Base-by-base conservation (phyloP, 2,329 filamentous ascomycete species). In the Pyricularia sp. region DNA sequence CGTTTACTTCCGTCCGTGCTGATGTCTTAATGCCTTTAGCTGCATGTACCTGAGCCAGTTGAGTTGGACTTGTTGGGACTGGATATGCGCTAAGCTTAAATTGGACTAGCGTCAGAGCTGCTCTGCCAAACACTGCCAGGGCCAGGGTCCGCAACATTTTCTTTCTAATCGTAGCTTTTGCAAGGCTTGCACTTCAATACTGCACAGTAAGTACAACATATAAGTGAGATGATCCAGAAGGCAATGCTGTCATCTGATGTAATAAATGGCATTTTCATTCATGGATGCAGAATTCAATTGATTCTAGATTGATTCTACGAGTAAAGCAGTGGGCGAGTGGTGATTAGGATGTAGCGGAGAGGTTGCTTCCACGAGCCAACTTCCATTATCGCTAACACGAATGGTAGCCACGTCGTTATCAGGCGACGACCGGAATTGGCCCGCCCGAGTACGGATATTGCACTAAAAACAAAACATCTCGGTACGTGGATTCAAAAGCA, bases 1-100 rank as follows among this genome's bases (percentile, higher is more conserved):
- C 25, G 59, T 28, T 55, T 63, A 63, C 59, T 63, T 63, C 59
- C 28, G 59, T 63, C 28, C 25, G 59, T 20, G 59, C 59, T 20
- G 25, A 28, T 20, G 25, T 63, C 14, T 28, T 28, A 63, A 26
- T 63, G 59, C 42, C 42, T 64, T 64, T 28, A 63, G 12, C 25
- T 63, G 59, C 23, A 63, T 26, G 59, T 63, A 30, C 59, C 55
- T 25, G 25, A 17, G 26, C 50, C 66, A 63, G 66, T 68, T 68
- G 66, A 59, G 66, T 50, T 59, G 55, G 66, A 63, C 58, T 68
- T 68, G 66, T 68, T 68, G 66, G 66, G 66, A 63, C 66, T 14
- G 42, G 50, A 23, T 68, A 6, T 23, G 58, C 2, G n/a, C 58
- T 68, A 68, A 50, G 10, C 55, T 31, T 2, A 63, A 68, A 33